phyloP scores from a whole-genome alignment of 805 yeast species.

The Hanseniaspora taiwanica region DNA sequence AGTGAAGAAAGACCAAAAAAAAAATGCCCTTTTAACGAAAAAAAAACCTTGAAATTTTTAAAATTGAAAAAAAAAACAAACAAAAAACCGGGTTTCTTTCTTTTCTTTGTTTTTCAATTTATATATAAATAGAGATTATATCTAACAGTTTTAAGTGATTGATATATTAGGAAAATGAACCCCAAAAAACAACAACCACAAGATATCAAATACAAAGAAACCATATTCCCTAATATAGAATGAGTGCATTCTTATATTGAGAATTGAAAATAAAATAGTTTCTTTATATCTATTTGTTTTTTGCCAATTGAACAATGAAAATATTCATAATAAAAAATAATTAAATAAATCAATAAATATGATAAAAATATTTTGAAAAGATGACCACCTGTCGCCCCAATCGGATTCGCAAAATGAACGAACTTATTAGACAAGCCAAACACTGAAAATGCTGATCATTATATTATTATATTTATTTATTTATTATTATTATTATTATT shows the following conservation, averaged over 20 bases:
- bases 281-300: not conserved
- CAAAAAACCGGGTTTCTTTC: not conserved
- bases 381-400: conserved; percentile 31
- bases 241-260: not conserved
- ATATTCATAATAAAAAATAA: not conserved
- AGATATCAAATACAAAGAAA: not conserved
- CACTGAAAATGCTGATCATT: conserved; percentile 27
- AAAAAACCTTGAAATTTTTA: not conserved
- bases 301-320: not conserved
- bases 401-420: conserved; percentile 21
- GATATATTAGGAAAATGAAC: not conserved
- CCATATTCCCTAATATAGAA: not conserved
- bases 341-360: not conserved
- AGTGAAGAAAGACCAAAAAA: not conserved
- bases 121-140: not conserved
- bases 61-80: too few species aligned
- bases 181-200: not conserved
- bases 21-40: not conserved
- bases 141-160: not conserved
- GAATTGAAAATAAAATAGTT: not conserved
- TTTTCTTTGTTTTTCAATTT: not conserved
- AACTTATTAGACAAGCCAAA: conserved; percentile 23
- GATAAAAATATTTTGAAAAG: conserved; percentile 9
- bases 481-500: not conserved
- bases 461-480: conserved; percentile 1